Evolutionary conservation across 2,329 filamentous ascomycete species (phyloP).

Genomic region (Exophiala sideris): DNA sequence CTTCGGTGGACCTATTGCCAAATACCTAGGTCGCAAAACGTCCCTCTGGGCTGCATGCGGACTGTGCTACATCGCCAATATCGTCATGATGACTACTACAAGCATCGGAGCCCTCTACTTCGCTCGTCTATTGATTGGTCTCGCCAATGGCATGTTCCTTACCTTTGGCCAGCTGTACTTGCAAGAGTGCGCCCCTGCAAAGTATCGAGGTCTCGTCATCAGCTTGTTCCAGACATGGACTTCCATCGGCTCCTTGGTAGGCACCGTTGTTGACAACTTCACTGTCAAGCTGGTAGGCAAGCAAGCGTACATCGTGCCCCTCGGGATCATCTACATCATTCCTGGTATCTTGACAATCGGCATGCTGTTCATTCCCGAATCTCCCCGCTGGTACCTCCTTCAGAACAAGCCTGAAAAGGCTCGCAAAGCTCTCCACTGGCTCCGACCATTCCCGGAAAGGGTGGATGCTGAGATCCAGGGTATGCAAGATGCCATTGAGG

Average conservation of each 20-base stretch:
- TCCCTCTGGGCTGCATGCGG: slow-evolving; percentile 50
- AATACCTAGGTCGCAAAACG: slow-evolving; percentile 43
- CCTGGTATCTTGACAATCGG: slow-evolving; percentile 31
- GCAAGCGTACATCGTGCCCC: slow-evolving; percentile 38
- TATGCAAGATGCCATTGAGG: slow-evolving; percentile 36
- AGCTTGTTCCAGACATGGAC: slow-evolving; percentile 50
- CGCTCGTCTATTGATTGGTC: slow-evolving; percentile 53
- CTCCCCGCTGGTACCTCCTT: slow-evolving; percentile 34
- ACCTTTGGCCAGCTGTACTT: slow-evolving; percentile 53
- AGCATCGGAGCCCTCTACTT: slow-evolving; percentile 54
- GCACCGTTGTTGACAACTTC: slow-evolving; percentile 49
- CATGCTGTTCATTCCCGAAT: slow-evolving; percentile 35
- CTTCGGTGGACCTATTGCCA: slow-evolving; percentile 36
- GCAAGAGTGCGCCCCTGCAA: slow-evolving; percentile 51
- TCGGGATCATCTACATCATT: slow-evolving; percentile 34
- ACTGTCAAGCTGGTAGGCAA: slow-evolving; percentile 36
- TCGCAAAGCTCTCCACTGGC: slow-evolving; percentile 36
- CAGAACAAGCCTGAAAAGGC: slow-evolving; percentile 33
- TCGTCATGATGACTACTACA: slow-evolving; percentile 58
- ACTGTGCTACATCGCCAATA: slow-evolving; percentile 50
- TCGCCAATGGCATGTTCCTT: slow-evolving; percentile 58
- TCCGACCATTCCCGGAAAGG: slow-evolving; percentile 33
- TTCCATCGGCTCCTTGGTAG: slow-evolving; percentile 40
- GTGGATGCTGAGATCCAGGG: slow-evolving; percentile 35
- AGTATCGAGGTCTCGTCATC: slow-evolving; percentile 49